phyloP scores from a whole-genome alignment of 75 land plant genomes.

The Pinus tabuliformis region DNA sequence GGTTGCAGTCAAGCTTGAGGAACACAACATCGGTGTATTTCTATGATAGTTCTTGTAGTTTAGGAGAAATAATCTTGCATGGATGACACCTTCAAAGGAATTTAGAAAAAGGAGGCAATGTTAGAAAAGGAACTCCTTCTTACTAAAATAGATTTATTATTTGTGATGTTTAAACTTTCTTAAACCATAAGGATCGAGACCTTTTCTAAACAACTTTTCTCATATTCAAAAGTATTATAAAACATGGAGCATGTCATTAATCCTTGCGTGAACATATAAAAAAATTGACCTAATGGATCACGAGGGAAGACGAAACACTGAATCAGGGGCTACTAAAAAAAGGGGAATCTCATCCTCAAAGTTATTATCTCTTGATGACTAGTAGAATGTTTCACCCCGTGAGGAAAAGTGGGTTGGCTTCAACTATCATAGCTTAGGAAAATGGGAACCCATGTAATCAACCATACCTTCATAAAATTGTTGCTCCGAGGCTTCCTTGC shows the following conservation, averaged over 20 bases:
- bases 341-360: too few species aligned
- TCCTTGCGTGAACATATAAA: neutral
- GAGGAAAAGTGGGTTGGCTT: too few species aligned
- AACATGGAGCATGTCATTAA: neutral
- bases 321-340: too few species aligned
- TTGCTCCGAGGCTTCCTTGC: too few species aligned
- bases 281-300: neutral
- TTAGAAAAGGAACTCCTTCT: neutral
- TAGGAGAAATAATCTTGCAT: conserved; percentile 91
- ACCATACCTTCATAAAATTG: too few species aligned
- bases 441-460: too few species aligned
- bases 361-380: too few species aligned
- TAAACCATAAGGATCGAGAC: neutral
- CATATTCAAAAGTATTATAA: neutral
- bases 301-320: too few species aligned
- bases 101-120: neutral
- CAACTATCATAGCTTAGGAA: too few species aligned
- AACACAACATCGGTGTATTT: conserved; percentile 74
- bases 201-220: neutral
- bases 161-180: neutral
- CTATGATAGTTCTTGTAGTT: conserved; percentile 53
- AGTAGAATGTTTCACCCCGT: too few species aligned
- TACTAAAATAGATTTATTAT: neutral
- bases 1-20: conserved; percentile 91
- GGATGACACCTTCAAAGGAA: conserved; percentile 86